A percentile compares a stretch with the other conserved stretches of the same genome.
These are phyloP conservation scores for Volvox carteri DNA, from an alignment of 163 green algal species.

Conservation along the genomic window DNA sequence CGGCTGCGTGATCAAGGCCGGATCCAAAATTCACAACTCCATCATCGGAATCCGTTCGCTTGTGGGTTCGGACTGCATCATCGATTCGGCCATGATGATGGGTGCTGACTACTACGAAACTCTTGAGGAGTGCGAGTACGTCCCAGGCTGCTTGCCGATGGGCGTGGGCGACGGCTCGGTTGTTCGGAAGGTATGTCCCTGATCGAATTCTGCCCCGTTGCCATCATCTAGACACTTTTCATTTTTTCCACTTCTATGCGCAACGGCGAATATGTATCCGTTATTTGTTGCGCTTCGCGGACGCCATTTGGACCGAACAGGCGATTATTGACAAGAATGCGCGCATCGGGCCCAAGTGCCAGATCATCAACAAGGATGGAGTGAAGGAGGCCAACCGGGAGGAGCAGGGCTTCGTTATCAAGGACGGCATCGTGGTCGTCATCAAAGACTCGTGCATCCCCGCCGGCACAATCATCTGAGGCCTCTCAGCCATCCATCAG, in stretches of 20 bases:
- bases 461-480: slow-evolving; percentile 73
- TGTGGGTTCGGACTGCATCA: slow-evolving; percentile 84
- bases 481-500: too few species aligned
- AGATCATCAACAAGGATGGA: slow-evolving; percentile 92
- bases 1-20: slow-evolving; percentile 86
- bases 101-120: slow-evolving; percentile 99
- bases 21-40: slow-evolving; percentile 80
- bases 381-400: slow-evolving; percentile 89
- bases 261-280: too few species aligned
- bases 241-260: too few species aligned
- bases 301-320: too few species aligned
- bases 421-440: slow-evolving; percentile 95
- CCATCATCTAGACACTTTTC: too few species aligned
- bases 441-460: slow-evolving; percentile 93
- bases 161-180: slow-evolving; percentile 87
- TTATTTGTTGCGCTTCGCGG: too few species aligned
- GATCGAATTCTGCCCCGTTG: too few species aligned
- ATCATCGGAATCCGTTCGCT: slow-evolving; percentile 93
- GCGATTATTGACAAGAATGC: slow-evolving; percentile 94
- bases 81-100: slow-evolving; percentile 97
- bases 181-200: slow-evolving; percentile 68
- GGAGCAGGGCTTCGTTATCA: slow-evolving; percentile 94
- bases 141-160: slow-evolving; percentile 94
- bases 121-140: slow-evolving; percentile 82
- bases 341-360: slow-evolving; percentile 77